These are phyloP conservation scores for Tetrapisispora namnaoensis DNA, from an alignment of 805 yeast species.

Conservation along the genomic window DNA sequence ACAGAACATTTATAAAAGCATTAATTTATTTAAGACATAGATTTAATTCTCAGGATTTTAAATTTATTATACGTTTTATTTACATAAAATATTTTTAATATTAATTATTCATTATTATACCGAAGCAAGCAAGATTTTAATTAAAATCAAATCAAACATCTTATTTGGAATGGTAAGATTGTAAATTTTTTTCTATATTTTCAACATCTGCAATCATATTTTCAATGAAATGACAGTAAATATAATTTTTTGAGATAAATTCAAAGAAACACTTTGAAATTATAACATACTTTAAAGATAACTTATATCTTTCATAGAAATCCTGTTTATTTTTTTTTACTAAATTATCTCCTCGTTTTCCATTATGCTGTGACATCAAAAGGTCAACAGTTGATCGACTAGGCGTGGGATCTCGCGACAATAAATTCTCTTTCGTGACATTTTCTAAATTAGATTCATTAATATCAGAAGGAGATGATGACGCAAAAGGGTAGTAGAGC, in stretches of 20 bases:
- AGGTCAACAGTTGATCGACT: conserved; percentile 10
- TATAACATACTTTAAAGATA: conserved; percentile 21
- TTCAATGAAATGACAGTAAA: conserved; percentile 22
- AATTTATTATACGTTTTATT: not conserved
- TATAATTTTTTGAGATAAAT: conserved; percentile 15
- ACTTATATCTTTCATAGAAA: conserved; percentile 22
- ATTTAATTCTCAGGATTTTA: not conserved
- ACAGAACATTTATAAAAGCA: not conserved
- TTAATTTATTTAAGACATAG: no score
- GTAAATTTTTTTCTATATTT: conserved; percentile 8
- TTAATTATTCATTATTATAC: not conserved
- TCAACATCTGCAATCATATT: conserved; percentile 21
- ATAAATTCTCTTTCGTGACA: not conserved
- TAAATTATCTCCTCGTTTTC: not conserved
- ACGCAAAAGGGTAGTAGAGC: conserved; percentile 6
- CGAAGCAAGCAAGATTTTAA: not conserved
- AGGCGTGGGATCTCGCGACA: not conserved
- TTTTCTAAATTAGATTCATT: not conserved
- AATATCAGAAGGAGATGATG: conserved; percentile 1
- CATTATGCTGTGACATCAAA: conserved; percentile 1
- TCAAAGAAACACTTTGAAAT: conserved; percentile 23
- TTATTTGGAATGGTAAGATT: not conserved
- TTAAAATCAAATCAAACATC: not conserved
- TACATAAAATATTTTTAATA: not conserved
- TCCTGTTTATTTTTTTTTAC: conserved; percentile 12